Percentiles rank a stretch among this genome's conserved stretches.
These are phyloP conservation scores for Erythrophleum ivorense DNA, from an alignment of 331 rosid species.

Conservation along the genomic window DNA sequence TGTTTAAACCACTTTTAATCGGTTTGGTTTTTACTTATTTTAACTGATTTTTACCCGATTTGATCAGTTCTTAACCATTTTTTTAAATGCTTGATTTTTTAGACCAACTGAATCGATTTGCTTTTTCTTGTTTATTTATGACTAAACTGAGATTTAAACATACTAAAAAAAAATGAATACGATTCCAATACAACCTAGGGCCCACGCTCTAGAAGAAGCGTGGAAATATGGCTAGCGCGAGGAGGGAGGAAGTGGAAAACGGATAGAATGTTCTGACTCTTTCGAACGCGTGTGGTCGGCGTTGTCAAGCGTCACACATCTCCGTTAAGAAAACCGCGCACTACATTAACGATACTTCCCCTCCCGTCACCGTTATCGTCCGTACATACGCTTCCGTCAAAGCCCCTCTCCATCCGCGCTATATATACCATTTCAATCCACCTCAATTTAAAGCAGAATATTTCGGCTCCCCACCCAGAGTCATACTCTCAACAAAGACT, in stretches of 20 bases:
- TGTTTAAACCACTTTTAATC: no score
- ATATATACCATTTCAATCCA: slow-evolving; percentile 32
- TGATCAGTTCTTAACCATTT: no score
- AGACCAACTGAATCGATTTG: no score
- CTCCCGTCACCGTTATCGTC: slow-evolving; percentile 37
- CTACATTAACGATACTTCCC: not conserved
- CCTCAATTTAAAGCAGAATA: not conserved
- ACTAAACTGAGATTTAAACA: no score
- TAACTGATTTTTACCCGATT: no score
- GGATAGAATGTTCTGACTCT: slow-evolving; percentile 26
- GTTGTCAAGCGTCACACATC: slow-evolving; percentile 1
- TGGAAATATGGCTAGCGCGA: no score
- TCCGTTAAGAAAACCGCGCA: slow-evolving; percentile 20
- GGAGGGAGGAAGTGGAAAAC: no score
- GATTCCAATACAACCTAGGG: not conserved
- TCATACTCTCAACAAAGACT: not conserved
- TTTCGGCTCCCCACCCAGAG: not conserved
- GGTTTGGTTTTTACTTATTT: no score
- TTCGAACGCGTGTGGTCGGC: slow-evolving; percentile 57
- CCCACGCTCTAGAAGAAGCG: not conserved
- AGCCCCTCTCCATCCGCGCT: not conserved
- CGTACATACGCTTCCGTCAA: slow-evolving; percentile 36
- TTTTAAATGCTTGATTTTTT: no score
- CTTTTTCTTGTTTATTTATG: no score
- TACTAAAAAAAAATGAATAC: not conserved